Evolutionary conservation across 2,329 filamentous ascomycete genomes (phyloP).

Genomic region (Stagonosporopsis tanaceti): DNA sequence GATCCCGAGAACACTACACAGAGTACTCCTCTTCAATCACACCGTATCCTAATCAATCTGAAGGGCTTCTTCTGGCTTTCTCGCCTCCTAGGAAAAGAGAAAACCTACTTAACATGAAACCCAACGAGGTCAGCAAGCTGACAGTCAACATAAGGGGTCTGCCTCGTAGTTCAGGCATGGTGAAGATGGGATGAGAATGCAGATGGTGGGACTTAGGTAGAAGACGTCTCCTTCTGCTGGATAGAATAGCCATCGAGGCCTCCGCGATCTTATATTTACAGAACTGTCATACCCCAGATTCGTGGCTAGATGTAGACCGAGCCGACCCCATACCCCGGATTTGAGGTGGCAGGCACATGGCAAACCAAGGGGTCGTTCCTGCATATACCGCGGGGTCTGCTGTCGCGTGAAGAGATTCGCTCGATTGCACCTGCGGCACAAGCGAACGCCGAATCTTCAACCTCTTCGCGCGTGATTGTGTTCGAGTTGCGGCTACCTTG

Average conservation of each 20-base stretch:
- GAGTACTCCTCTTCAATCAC: too few species aligned
- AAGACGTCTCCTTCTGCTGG: neutral
- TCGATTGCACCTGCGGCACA: neutral
- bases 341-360: conserved; percentile 8
- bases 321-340: conserved; percentile 13
- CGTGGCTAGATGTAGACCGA: conserved; percentile 8
- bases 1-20: too few species aligned
- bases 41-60: too few species aligned
- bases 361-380: neutral
- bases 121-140: conserved; percentile 28
- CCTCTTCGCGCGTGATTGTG: neutral
- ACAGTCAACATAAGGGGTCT: conserved; percentile 28
- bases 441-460: conserved; percentile 1
- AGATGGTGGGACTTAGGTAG: neutral
- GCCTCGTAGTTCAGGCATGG: conserved; percentile 28
- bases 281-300: conserved; percentile 9
- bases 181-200: conserved; percentile 2
- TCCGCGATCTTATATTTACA: conserved; percentile 1
- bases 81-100: too few species aligned
- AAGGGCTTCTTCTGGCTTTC: too few species aligned
- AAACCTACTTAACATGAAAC: conserved; percentile 54
- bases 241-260: neutral
- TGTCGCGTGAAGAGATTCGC: neutral
- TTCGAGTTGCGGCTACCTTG: conserved; percentile 1
- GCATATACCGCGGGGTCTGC: conserved; percentile 15